Base-by-base conservation (phyloP, 1,284 basidiomycete species). In the Ganoderma lucidum region DNA sequence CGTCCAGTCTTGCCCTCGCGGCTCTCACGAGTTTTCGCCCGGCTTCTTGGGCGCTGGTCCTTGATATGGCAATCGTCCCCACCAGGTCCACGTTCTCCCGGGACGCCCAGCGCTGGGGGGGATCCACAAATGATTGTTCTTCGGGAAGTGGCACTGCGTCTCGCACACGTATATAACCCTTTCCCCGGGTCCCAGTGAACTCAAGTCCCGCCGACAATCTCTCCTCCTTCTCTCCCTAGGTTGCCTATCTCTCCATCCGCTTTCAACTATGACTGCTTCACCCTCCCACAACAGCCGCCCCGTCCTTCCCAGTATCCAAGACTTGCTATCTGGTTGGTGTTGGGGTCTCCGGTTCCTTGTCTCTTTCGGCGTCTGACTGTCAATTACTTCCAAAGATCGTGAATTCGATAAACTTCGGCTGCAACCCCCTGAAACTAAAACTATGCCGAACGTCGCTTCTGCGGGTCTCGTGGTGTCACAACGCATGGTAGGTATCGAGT, bases 61-160 rank as follows among this genome's bases (percentile, higher is more conserved):
- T 59, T 61, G 58, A 68, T 53, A 61, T n/a, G 62, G 66, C 44
- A 51, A 23, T 8, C n/a, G 53, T 28, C 2, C 53, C 37, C 42
- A 42, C 48, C 53, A 45, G 32, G 53, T 48, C 37, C 48, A 28
- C 6, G 9, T 51, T 51, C 15, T 41, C 39, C 41, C 15, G 15
- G 14, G 17, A 44, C 48, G 23, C 48, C 23, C 48, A 55, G 30
- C 45, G 60, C 23, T 70, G 68, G 61, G 65, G 64, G 64, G 69
- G 70, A 71, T 71, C 70, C 59, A 61, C 68, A 66, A 64, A 61
- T 69, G 68, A 69, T 71, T 59, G 68, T 70, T 66, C 66, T 66
- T 35, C 63, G 62, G 61, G 62, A 68, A 70, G 65, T 66, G 72
- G 67, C 70, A 70, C 72, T 68, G 66, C 64, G 67, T 65, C 59